Base-by-base conservation (phyloP, 805 yeast genomes). In the Teunomyces gatunensis region DNA sequence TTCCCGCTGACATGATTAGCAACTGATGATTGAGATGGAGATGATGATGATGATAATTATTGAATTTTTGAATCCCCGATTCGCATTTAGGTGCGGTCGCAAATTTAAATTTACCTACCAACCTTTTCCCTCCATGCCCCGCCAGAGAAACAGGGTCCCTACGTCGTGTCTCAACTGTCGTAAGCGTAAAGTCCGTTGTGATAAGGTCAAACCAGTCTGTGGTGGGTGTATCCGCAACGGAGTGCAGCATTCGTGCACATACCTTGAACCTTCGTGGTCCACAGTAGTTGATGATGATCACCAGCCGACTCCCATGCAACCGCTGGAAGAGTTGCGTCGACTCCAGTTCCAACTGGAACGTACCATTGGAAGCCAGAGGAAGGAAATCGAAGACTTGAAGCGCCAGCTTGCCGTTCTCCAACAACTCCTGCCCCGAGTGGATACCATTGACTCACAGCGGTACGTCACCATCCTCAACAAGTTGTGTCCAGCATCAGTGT, bases 1-100 rank as follows among this genome's bases (percentile, higher is more conserved):
- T 81, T 33, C 90, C 87, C 50, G 85, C 75, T 36, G 81, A 78
- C 87, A 83, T 82, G 9, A 10, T n/a, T 11, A 6, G 29, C 11
- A 12, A 9, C 6, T 18, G 25, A 33, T 20, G 46, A 23, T 32
- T 40, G 25, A 12, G 20, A 39, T 39, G 34, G 29, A 15, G 21
- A 9, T 17, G 29, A 30, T 25, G 21, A 3, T 17, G 29, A 30
- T 25, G 21, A 3, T 17, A 21, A 30, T 25, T 11, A 27, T 28
- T 27, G 13, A 23, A n/a, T 13, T 23, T 23, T 20, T 37, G 21
- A 37, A 21, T 37, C 40, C 40, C 40, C 40, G 40, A 37, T 11
- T 37, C 40, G 40, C 40, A 37, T 21, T 21, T n/a, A 37, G 40
- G 40, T 13, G 40, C 20, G 29, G 40, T 23, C 40, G 40, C 40